Evolutionary conservation across 352 stramenopile genomes (phyloP).

Genomic region (Phytophthora boehmeriae): DNA sequence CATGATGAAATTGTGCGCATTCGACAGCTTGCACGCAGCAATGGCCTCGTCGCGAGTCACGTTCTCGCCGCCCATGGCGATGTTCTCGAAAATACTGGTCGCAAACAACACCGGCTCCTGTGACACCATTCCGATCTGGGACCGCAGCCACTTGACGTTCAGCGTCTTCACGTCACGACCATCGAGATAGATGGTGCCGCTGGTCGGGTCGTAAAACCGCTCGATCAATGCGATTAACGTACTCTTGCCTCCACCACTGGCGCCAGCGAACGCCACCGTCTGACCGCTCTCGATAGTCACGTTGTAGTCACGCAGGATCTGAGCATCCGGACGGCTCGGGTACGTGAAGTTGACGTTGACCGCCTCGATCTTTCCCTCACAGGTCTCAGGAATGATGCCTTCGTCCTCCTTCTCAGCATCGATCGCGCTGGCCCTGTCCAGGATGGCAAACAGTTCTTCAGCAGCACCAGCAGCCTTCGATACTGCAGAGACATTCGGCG

Average conservation of each 20-base stretch:
- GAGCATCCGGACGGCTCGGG: conserved; percentile 53
- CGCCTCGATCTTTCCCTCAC: conserved; percentile 52
- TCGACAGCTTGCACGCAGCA: conserved; percentile 77
- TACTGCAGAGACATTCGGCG: conserved; percentile 47
- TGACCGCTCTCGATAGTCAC: conserved; percentile 66
- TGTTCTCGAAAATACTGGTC: conserved; percentile 87
- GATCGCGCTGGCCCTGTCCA: conserved; percentile 52
- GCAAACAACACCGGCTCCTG: conserved; percentile 88
- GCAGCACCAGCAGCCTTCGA: conserved; percentile 42
- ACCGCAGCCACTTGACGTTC: conserved; percentile 69
- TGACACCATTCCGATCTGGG: conserved; percentile 50
- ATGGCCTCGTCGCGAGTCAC: conserved; percentile 64
- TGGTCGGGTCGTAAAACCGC: conserved; percentile 74
- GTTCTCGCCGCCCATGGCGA: conserved; percentile 63
- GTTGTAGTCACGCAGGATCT: conserved; percentile 79
- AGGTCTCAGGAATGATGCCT: conserved; percentile 36
- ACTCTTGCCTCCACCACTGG: conserved; percentile 85
- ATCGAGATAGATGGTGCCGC: conserved; percentile 73
- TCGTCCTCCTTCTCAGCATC: conserved; percentile 42
- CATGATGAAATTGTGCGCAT: conserved; percentile 91
- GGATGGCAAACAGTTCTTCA: conserved; percentile 45
- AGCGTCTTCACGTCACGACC: conserved; percentile 63
- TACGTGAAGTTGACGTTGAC: conserved; percentile 76
- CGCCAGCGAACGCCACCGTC: conserved; percentile 88
- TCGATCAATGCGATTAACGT: conserved; percentile 82